Conservation (phyloP, 768 basidiomycete genomes). For the Termitomyces sp. region DNA sequence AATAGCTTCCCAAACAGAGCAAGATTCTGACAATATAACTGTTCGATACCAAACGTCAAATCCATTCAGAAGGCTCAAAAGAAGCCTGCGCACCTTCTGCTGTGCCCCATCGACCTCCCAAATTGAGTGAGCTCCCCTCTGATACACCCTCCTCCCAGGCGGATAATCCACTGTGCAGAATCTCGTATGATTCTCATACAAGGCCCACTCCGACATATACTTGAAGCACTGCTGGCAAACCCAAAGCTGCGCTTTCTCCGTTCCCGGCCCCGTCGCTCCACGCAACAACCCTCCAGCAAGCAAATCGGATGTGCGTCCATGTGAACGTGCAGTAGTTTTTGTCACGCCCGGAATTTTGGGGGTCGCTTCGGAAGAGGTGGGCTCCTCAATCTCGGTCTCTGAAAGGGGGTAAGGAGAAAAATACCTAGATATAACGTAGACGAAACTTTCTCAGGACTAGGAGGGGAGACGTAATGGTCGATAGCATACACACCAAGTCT, state of each 20-base stretch:
- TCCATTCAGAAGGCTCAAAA: not conserved
- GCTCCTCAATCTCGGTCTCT: conserved; percentile 61
- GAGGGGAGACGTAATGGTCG: not conserved
- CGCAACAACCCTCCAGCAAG: conserved; percentile 51
- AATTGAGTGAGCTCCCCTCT: conserved; percentile 82
- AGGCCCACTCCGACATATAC: conserved; percentile 75
- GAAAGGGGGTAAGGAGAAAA: conserved; percentile 87
- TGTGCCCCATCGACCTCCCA: conserved; percentile 94
- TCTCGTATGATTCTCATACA: conserved; percentile 69
- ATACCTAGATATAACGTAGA: conserved; percentile 51
- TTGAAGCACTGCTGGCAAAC: conserved; percentile 96
- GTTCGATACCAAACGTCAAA: conserved; percentile 2
- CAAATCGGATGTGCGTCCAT: conserved; percentile 71
- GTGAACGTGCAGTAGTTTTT: conserved; percentile 49
- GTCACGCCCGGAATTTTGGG: conserved; percentile 46
- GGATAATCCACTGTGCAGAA: conserved; percentile 66
- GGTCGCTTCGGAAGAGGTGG: conserved; percentile 14
- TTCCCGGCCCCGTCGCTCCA: conserved; percentile 30
- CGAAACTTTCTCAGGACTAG: not conserved
- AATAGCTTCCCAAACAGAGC: conserved; percentile 98
- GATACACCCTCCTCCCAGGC: conserved; percentile 88
- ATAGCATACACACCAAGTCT: conserved; percentile 63
- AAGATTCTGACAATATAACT: conserved; percentile 97
- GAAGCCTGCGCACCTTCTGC: conserved; percentile 56
- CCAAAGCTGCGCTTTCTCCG: conserved; percentile 58